A percentile compares a stretch with the other conserved stretches of the same genome.
Conservation (phyloP, 192 early-diverging fungal species). For the Coemansia sp. region DNA sequence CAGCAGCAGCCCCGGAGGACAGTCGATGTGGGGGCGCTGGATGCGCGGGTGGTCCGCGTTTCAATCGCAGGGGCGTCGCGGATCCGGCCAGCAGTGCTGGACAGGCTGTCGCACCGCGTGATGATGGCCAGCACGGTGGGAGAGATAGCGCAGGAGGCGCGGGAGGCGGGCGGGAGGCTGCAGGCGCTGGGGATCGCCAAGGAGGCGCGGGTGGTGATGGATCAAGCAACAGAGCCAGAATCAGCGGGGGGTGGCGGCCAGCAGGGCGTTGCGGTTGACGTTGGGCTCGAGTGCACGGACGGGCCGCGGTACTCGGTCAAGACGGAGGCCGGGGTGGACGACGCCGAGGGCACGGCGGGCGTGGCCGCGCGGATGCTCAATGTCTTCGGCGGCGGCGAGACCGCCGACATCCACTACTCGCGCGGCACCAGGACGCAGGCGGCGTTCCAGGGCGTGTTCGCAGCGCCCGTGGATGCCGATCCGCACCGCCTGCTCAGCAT, state of each 20-base stretch:
- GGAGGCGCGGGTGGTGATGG: slow-evolving; percentile 22
- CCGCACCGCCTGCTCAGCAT: slow-evolving; percentile 68
- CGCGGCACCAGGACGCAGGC: slow-evolving; percentile 74
- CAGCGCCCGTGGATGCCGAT: slow-evolving; percentile 70
- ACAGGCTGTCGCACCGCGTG: slow-evolving; percentile 11
- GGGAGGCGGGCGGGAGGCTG: slow-evolving; percentile 45
- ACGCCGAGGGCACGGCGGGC: slow-evolving; percentile 81
- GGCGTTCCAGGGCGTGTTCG: slow-evolving; percentile 62
- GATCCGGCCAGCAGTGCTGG: slow-evolving; percentile 30
- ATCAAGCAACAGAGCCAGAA: slow-evolving; percentile 5
- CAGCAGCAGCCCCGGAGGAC: neutral
- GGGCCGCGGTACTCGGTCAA: slow-evolving; percentile 69
- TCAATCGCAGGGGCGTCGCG: slow-evolving; percentile 30
- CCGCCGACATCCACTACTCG: slow-evolving; percentile 68
- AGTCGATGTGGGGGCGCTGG: slow-evolving; percentile 15
- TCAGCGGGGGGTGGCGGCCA: neutral
- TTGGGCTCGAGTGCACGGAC: slow-evolving; percentile 73
- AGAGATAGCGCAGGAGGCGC: slow-evolving; percentile 26
- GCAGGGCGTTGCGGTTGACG: slow-evolving; percentile 56
- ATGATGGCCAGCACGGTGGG: slow-evolving; percentile 28
- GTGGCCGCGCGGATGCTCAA: slow-evolving; percentile 76
- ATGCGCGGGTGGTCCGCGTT: slow-evolving; percentile 4
- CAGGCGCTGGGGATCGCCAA: slow-evolving; percentile 45
- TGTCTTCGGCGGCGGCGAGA: slow-evolving; percentile 87
- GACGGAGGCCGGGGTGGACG: slow-evolving; percentile 90